These are phyloP conservation scores for Cladobotryum protrusum DNA, from an alignment of 2,329 filamentous ascomycete genomes.

Conservation along the genomic window DNA sequence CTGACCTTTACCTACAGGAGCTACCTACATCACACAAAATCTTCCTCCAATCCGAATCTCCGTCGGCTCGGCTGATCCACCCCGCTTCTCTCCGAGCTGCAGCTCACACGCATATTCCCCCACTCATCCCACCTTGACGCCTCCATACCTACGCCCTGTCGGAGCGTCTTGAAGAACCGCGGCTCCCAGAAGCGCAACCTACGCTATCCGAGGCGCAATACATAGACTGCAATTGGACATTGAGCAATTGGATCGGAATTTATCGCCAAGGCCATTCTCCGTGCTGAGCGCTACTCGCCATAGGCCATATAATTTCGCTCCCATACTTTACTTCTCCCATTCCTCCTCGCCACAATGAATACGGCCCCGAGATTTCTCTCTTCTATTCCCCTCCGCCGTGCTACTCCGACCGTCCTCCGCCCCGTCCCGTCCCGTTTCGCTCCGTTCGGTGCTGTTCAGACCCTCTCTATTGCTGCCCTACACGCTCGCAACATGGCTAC, in stretches of 20 bases:
- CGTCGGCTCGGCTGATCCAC: background rate
- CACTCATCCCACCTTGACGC: background rate
- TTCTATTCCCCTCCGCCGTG: slow-evolving; percentile 23
- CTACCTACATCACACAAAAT: too few relatives aligned
- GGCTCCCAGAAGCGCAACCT: too few relatives aligned
- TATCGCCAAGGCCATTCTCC: background rate
- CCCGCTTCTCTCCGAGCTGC: background rate
- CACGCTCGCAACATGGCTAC: slow-evolving; percentile 60
- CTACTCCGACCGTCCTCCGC: slow-evolving; percentile 20
- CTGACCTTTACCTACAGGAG: too few relatives aligned
- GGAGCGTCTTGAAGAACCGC: background rate
- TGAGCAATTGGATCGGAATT: background rate
- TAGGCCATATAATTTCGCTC: background rate
- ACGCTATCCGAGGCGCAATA: too few relatives aligned
- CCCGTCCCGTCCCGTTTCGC: slow-evolving; percentile 35
- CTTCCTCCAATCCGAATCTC: background rate
- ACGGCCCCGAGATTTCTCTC: slow-evolving; percentile 26
- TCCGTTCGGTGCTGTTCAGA: slow-evolving; percentile 33
- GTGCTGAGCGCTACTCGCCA: background rate
- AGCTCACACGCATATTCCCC: background rate
- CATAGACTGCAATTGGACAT: background rate
- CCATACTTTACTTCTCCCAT: background rate
- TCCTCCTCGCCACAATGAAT: slow-evolving; percentile 18
- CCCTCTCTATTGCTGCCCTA: slow-evolving; percentile 63
- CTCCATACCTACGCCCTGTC: background rate